Evolutionary conservation across 1,139 yeast genomes (phyloP).

Genomic region (Insectozyma bohioensis): DNA sequence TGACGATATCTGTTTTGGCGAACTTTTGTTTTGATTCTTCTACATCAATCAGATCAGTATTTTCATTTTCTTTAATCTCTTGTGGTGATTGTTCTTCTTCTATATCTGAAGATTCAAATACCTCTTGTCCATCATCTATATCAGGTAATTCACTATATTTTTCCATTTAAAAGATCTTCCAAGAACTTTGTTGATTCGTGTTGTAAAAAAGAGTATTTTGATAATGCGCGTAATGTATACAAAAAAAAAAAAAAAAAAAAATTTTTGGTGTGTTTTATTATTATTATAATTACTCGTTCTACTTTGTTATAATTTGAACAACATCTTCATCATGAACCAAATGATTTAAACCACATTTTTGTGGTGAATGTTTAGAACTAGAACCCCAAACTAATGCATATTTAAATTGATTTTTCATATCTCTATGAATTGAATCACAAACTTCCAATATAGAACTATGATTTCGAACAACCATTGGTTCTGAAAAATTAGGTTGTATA

Average conservation of each 20-base stretch:
- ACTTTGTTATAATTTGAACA: constrained; percentile 80
- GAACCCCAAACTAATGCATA: constrained; percentile 97
- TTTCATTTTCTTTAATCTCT: constrained; percentile 12
- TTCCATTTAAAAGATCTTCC: too few relatives aligned
- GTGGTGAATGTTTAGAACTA: constrained; percentile 93
- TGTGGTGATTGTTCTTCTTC: constrained; percentile 27
- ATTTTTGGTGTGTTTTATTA: background rate
- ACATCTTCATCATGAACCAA: constrained; percentile 91
- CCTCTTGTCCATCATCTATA: constrained; percentile 33
- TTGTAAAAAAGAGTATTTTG: too few relatives aligned
- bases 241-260: constrained; percentile 1
- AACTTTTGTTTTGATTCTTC: constrained; percentile 22
- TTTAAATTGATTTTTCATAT: constrained; percentile 86
- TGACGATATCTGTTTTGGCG: constrained; percentile 18
- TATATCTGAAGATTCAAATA: constrained; percentile 52
- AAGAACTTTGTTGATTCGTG: too few relatives aligned
- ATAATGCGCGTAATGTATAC: background rate
- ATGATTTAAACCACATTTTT: constrained; percentile 88
- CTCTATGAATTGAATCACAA: constrained; percentile 91
- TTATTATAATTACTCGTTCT: background rate
- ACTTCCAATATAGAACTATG: constrained; percentile 80
- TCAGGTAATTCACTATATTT: constrained; percentile 28
- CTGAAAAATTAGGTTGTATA: constrained; percentile 71
- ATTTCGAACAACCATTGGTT: constrained; percentile 87
- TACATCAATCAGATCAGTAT: constrained; percentile 22